Evolutionary conservation across 805 yeast species (phyloP), one percentile per base, ranked within the genome.

Genomic region (Millerozyma acaciae): DNA sequence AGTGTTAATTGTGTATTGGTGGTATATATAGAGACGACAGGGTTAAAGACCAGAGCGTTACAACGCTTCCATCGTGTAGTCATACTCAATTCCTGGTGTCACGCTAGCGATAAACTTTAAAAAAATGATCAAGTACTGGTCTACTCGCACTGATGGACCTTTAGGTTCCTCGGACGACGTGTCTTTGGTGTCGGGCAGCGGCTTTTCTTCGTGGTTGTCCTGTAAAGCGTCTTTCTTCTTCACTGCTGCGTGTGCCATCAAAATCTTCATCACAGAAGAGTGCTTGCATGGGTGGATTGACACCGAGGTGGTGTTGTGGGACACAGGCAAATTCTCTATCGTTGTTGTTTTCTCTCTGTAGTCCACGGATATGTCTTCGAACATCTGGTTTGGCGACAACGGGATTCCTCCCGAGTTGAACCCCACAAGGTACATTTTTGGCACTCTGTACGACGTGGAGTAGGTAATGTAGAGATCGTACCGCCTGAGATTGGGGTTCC

Each of bases 201-300:
- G 45, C 21, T 62, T 68, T 19, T 60, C 61, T 2, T 58, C 60
- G 6, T 47, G 49, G 35, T 57, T 60, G 5, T 43, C 47, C 7
- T 70, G 72, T 23, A 68, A 45, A 6, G 44, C 40, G 10, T 50
- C 40, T 16, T 42, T 29, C 44, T 38, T 44, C 47, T 50, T 53
- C 36, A 67, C 64, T 19, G 75, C 75, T 1, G 95, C 87, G 42
- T 65, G 68, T 37, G 78, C 82, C 73, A 93, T 77, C 41, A 93
- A 65, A 27, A 88, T 83, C 48, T 78, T 80, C 98, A 93, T 93
- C 14, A 93, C 98, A 24, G 82, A 78, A 2, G 97, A 89, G 56
- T 93, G 98, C 45, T 82, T 80, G 55, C 98, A 93, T 2, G 98
- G 98, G 55, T 93, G 98, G 32, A 93, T 90, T 6, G 96, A 85